Evolutionary conservation across 2,329 filamentous ascomycete genomes (phyloP).

Genomic region (Thermothelomyces thermophilus): DNA sequence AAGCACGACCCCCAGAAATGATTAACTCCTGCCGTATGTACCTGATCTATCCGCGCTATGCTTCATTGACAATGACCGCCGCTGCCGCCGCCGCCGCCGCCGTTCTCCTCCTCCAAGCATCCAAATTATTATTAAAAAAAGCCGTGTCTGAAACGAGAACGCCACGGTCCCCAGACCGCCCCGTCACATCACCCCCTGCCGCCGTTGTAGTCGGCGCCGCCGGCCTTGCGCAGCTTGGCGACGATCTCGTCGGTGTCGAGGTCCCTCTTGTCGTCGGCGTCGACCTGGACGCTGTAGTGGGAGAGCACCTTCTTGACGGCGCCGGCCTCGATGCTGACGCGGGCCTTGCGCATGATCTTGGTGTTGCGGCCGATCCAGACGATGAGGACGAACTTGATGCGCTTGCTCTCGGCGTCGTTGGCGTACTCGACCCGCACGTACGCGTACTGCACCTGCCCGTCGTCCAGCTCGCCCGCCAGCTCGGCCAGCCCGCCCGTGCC

Average conservation of each 20-base stretch:
- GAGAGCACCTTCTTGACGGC: slow-evolving; percentile 56
- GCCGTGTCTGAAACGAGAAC: too few relatives aligned
- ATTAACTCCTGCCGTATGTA: too few relatives aligned
- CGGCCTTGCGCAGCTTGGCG: slow-evolving; percentile 54
- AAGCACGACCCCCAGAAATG: too few relatives aligned
- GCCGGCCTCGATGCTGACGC: slow-evolving; percentile 60
- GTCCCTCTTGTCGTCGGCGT: slow-evolving; percentile 54
- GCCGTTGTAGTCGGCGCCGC: slow-evolving; percentile 66
- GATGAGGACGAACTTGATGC: slow-evolving; percentile 62
- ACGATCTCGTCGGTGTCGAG: slow-evolving; percentile 57
- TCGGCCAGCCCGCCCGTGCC: slow-evolving; percentile 56
- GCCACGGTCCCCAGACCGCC: too few relatives aligned
- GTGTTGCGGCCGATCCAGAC: slow-evolving; percentile 62
- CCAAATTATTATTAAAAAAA: too few relatives aligned
- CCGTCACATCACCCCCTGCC: slow-evolving; percentile 45
- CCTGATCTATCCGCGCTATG: too few relatives aligned
- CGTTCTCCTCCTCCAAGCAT: too few relatives aligned
- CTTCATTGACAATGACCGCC: too few relatives aligned
- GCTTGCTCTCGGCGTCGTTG: slow-evolving; percentile 62
- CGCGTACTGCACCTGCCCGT: slow-evolving; percentile 57
- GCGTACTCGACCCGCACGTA: slow-evolving; percentile 63
- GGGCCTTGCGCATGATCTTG: slow-evolving; percentile 63
- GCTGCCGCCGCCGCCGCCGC: too few relatives aligned
- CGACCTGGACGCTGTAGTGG: slow-evolving; percentile 61
- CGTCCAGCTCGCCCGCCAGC: slow-evolving; percentile 50